phyloP scores from a whole-genome alignment of 805 yeast species.

The Hagleromyces aurorensis region DNA sequence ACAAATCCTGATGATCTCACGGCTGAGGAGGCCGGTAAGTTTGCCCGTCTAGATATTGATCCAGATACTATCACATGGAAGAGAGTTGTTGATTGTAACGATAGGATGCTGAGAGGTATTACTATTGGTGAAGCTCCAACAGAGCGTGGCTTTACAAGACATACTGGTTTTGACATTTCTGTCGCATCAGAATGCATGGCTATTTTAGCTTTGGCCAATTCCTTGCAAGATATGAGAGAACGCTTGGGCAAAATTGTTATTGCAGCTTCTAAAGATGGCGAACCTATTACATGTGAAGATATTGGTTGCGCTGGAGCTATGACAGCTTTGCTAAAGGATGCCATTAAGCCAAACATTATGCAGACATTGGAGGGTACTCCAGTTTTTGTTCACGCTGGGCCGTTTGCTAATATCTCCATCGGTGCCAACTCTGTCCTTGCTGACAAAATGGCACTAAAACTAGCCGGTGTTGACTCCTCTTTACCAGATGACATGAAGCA shows the following conservation, averaged over 20 bases:
- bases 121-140: conserved; percentile 79
- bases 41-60: conserved; percentile 67
- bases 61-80: conserved; percentile 76
- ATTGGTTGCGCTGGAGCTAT: conserved; percentile 83
- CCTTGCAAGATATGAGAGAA: conserved; percentile 62
- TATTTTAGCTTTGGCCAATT: conserved; percentile 64
- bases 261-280: conserved; percentile 60
- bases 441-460: conserved; percentile 71
- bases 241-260: conserved; percentile 71
- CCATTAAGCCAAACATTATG: conserved; percentile 79
- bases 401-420: conserved; percentile 80
- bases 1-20: conserved; percentile 68
- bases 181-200: conserved; percentile 88
- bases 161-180: conserved; percentile 75
- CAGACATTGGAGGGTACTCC: conserved; percentile 87
- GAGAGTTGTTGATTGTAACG: conserved; percentile 81
- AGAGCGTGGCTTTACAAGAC: conserved; percentile 64
- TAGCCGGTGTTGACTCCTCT: conserved; percentile 57
- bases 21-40: conserved; percentile 53
- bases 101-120: conserved; percentile 68
- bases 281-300: conserved; percentile 75
- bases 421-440: conserved; percentile 83
- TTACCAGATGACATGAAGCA: conserved; percentile 36
- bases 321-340: conserved; percentile 73
- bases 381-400: conserved; percentile 82